These are phyloP conservation scores for Escovopsis sp. DNA, from an alignment of 2,329 filamentous ascomycete species.

Conservation along the genomic window DNA sequence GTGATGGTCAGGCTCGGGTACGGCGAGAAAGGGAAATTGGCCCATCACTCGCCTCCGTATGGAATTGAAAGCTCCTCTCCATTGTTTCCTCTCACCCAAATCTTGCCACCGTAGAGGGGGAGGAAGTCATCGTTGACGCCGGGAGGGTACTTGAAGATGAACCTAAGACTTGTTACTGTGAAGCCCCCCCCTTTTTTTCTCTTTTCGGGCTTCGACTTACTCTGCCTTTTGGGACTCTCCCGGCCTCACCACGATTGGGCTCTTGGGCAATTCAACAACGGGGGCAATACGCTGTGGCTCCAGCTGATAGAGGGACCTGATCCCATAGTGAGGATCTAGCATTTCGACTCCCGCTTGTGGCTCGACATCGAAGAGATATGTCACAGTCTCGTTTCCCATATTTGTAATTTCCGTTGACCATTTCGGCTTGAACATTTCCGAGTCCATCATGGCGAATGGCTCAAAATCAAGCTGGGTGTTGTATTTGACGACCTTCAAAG, in stretches of 20 bases:
- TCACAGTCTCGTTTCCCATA: constrained; percentile 20
- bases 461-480: constrained; percentile 21
- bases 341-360: constrained; percentile 25
- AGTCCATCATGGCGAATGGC: constrained; percentile 35
- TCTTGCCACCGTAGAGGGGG: constrained; percentile 30
- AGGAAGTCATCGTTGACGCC: constrained; percentile 19
- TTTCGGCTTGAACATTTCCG: constrained; percentile 22
- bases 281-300: constrained; percentile 15
- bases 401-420: constrained; percentile 29
- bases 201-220: constrained; percentile 7
- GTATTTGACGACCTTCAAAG: constrained; percentile 26
- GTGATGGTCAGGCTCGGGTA: neutral
- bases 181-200: neutral
- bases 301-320: constrained; percentile 14
- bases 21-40: too few relatives aligned
- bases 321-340: constrained; percentile 15
- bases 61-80: constrained; percentile 27
- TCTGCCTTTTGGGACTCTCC: constrained; percentile 15
- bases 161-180: constrained; percentile 9
- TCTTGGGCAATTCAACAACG: constrained; percentile 14
- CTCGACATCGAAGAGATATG: constrained; percentile 27
- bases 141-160: constrained; percentile 16
- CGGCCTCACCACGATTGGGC: constrained; percentile 12
- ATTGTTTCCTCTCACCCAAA: constrained; percentile 24
- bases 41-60: constrained; percentile 19